These are phyloP conservation scores for Didymella segeticola DNA, from an alignment of 2,329 filamentous ascomycete species.

Conservation along the genomic window DNA sequence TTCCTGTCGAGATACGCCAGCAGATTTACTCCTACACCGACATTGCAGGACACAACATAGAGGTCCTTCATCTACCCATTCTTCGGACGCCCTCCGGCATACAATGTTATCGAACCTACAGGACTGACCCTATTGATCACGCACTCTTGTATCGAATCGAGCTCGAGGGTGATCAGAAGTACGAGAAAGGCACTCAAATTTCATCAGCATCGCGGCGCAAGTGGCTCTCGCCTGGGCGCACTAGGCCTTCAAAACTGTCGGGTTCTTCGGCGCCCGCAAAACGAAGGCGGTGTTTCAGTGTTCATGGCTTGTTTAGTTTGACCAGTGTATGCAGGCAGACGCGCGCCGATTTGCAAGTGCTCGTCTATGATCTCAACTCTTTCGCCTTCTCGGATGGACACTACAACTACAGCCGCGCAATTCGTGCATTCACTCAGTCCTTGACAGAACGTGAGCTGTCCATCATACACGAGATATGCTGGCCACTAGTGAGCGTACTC, in stretches of 20 bases:
- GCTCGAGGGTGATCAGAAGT: background rate
- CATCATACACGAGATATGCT: background rate
- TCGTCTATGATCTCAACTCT: conserved; percentile 1
- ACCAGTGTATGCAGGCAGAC: conserved; percentile 1
- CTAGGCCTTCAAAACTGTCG: background rate
- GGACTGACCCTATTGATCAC: background rate
- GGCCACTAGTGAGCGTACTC: conserved; percentile 1
- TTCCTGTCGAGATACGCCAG: background rate
- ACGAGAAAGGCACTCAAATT: background rate
- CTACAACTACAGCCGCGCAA: background rate
- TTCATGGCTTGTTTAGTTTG: conserved; percentile 2
- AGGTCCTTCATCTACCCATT: background rate
- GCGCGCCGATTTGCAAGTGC: background rate
- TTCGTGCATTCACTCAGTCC: background rate
- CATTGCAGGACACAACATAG: background rate
- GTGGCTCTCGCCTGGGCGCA: background rate
- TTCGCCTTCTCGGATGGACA: conserved; percentile 1
- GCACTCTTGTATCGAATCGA: conserved; percentile 1
- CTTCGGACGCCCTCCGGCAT: background rate
- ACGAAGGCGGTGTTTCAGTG: conserved; percentile 3
- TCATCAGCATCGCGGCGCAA: background rate
- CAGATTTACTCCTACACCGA: conserved; percentile 5
- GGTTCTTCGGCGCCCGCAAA: background rate
- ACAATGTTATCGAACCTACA: background rate
- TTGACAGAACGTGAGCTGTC: background rate